phyloP scores from a whole-genome alignment of 257 asterid species.

The Solanum medicagineum region DNA sequence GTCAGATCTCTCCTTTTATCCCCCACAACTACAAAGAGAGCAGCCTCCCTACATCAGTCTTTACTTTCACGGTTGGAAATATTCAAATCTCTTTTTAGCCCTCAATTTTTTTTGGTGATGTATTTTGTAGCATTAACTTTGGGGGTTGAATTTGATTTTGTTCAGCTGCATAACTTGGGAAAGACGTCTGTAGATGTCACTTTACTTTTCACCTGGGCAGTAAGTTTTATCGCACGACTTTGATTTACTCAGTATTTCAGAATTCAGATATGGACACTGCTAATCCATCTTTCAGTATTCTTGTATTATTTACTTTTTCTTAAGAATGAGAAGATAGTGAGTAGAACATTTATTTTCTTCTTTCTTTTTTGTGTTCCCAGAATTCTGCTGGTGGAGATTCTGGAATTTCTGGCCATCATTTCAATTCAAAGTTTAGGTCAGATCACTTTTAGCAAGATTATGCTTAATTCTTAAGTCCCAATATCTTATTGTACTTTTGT shows the following conservation, averaged over 20 bases:
- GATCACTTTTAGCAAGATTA: not conserved
- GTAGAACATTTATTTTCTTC: not conserved
- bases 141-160: constrained; percentile 10
- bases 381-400: constrained; percentile 96
- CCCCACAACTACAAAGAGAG: constrained; percentile 96
- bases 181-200: constrained; percentile 62
- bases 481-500: not conserved
- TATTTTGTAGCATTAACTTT: constrained; percentile 4
- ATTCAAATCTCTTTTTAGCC: not conserved
- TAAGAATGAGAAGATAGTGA: not conserved
- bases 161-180: constrained; percentile 75
- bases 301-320: not conserved
- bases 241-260: not conserved
- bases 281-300: not conserved
- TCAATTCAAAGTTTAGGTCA: constrained; percentile 66
- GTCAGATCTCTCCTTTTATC: constrained; percentile 87
- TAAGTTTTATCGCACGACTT: constrained; percentile 23
- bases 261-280: not conserved
- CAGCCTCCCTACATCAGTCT: constrained; percentile 82
- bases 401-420: constrained; percentile 77
- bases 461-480: not conserved
- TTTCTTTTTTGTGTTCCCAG: constrained; percentile 27
- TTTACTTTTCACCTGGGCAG: constrained; percentile 96
- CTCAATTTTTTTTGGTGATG: not conserved
- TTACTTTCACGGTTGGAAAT: constrained; percentile 62